phyloP scores from a whole-genome alignment of 129 eudicot genomes.

The Chrysanthemum makinoi region DNA sequence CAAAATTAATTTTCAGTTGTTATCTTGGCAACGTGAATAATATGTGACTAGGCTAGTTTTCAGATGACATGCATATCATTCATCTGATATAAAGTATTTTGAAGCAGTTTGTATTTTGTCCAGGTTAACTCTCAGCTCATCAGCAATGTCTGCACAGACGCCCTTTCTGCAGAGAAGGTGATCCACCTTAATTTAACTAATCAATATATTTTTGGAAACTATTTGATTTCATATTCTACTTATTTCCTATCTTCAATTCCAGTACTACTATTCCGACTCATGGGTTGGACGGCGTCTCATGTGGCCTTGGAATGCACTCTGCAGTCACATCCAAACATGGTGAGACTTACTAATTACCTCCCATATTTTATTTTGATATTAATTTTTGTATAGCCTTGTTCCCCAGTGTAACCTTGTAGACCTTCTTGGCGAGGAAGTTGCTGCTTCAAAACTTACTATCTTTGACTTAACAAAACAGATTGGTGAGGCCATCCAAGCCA shows the following conservation, averaged over 20 bases:
- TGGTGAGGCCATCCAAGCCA: constrained; percentile 77
- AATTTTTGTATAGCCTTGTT: not conserved
- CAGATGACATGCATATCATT: not conserved
- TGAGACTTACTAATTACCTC: constrained; percentile 18
- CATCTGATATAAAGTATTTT: not conserved
- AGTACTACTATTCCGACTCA: constrained; percentile 86
- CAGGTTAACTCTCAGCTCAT: constrained; percentile 84
- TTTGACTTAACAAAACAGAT: constrained; percentile 86
- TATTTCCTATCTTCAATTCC: constrained; percentile 3
- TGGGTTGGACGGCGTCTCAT: constrained; percentile 98
- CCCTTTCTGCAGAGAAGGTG: constrained; percentile 96
- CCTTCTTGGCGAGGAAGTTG: constrained; percentile 77
- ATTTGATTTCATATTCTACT: not conserved
- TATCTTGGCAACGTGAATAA: too few species aligned
- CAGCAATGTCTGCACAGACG: constrained; percentile 94
- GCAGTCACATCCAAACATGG: constrained; percentile 96
- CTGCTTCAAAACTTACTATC: constrained; percentile 86
- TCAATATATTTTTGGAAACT: not conserved
- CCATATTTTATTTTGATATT: constrained; percentile 1
- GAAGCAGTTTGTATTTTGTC: not conserved
- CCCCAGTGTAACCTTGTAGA: not conserved
- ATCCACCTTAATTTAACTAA: constrained; percentile 2
- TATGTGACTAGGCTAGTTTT: too few species aligned
- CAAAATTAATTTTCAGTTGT: too few species aligned
- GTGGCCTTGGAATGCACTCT: constrained; percentile 97